phyloP scores from a whole-genome alignment of 805 yeast genomes.

The Monosporozyma yasuniensis region DNA sequence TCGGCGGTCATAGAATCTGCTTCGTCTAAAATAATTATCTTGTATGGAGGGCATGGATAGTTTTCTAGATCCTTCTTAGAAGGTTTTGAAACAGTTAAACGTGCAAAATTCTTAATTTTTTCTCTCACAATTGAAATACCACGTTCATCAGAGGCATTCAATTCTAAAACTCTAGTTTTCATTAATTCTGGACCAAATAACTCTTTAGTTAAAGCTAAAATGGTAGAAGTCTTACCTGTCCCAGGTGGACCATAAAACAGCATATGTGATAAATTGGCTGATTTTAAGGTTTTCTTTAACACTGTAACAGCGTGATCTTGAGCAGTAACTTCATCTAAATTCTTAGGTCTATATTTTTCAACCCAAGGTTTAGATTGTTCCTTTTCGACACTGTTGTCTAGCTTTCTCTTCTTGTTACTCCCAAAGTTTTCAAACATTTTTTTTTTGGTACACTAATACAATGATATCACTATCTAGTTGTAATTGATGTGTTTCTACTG shows the following conservation, averaged over 20 bases:
- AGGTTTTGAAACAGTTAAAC: conserved; percentile 77
- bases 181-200: conserved; percentile 64
- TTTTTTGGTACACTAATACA: background rate
- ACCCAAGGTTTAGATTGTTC: conserved; percentile 68
- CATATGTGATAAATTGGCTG: conserved; percentile 87
- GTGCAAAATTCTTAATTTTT: conserved; percentile 77
- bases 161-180: conserved; percentile 65
- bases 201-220: conserved; percentile 72
- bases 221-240: conserved; percentile 85
- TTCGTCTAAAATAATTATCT: conserved; percentile 84
- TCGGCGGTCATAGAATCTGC: conserved; percentile 97
- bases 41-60: conserved; percentile 96
- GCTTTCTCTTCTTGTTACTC: conserved; percentile 24
- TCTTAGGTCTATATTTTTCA: conserved; percentile 87
- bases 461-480: background rate
- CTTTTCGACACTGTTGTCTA: conserved; percentile 10
- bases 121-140: conserved; percentile 84
- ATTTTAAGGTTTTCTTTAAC: conserved; percentile 63
- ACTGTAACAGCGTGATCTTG: conserved; percentile 86
- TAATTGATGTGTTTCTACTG: background rate
- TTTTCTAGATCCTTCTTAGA: conserved; percentile 52
- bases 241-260: conserved; percentile 91
- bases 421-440: conserved; percentile 19
- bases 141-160: conserved; percentile 86
- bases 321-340: conserved; percentile 78